phyloP scores from a whole-genome alignment of 2,329 filamentous ascomycete species.

The Dendrostoma leiphaemia region DNA sequence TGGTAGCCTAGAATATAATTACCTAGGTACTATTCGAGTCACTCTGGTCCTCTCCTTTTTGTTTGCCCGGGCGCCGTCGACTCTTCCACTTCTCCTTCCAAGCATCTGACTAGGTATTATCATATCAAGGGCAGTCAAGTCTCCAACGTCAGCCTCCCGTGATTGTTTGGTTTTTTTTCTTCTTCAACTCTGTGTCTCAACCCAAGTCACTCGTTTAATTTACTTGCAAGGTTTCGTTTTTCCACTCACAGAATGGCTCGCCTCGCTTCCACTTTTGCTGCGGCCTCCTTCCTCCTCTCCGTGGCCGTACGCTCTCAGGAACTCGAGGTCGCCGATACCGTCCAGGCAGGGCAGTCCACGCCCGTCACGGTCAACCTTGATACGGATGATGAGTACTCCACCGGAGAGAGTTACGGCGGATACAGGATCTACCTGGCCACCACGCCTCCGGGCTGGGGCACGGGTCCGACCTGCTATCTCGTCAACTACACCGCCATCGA shows the following conservation, averaged over 20 bases:
- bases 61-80: too few relatives aligned
- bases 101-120: too few relatives aligned
- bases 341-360: neutral
- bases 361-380: slow-evolving; percentile 1
- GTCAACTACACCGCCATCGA: slow-evolving; percentile 28
- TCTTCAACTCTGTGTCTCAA: neutral
- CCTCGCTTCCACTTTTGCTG: neutral
- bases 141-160: neutral
- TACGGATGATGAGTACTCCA: slow-evolving; percentile 16
- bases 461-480: slow-evolving; percentile 32
- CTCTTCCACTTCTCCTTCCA: too few relatives aligned
- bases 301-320: neutral
- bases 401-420: slow-evolving; percentile 21
- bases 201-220: neutral
- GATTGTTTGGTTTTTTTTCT: neutral
- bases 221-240: neutral
- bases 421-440: slow-evolving; percentile 33
- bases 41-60: too few relatives aligned
- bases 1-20: neutral
- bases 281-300: neutral
- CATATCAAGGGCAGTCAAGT: too few relatives aligned
- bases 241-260: neutral
- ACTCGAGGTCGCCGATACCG: neutral
- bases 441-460: slow-evolving; percentile 26
- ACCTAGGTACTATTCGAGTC: too few relatives aligned